Evolutionary conservation across 1,284 basidiomycete genomes (phyloP).

Genomic region (Schizophyllum commune): DNA sequence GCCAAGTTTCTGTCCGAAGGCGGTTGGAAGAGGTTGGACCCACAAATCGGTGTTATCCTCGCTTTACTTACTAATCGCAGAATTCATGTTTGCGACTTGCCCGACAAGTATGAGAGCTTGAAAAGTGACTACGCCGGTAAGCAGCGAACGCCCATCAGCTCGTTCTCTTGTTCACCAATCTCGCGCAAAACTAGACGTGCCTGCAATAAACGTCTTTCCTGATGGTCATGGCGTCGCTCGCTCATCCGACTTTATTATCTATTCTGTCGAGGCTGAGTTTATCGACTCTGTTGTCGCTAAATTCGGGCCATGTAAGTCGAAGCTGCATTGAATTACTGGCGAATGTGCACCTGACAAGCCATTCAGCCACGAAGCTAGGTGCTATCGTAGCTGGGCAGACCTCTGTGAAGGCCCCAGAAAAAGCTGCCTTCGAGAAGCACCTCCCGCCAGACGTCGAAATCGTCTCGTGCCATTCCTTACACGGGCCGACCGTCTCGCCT

Average conservation of each 20-base stretch:
- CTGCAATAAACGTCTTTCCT: constrained; percentile 58
- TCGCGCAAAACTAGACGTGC: constrained; percentile 25
- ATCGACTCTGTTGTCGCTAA: constrained; percentile 79
- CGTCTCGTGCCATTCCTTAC: constrained; percentile 90
- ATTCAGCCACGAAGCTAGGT: constrained; percentile 81
- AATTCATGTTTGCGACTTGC: constrained; percentile 90
- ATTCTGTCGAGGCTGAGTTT: constrained; percentile 91
- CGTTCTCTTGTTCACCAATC: background rate
- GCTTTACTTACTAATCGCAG: constrained; percentile 28
- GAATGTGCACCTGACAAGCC: background rate
- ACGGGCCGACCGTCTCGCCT: constrained; percentile 88
- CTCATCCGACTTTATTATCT: constrained; percentile 83
- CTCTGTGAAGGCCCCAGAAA: constrained; percentile 94
- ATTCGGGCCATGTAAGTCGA: constrained; percentile 81
- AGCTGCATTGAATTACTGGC: background rate
- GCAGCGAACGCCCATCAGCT: constrained; percentile 9
- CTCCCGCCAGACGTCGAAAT: constrained; percentile 86
- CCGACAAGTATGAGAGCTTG: constrained; percentile 68
- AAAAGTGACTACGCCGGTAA: constrained; percentile 57
- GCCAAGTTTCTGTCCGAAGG: constrained; percentile 67
- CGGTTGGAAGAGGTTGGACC: constrained; percentile 76
- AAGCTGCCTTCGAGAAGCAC: constrained; percentile 82
- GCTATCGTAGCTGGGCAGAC: constrained; percentile 95
- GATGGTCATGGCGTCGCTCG: constrained; percentile 84
- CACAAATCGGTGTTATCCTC: background rate